These are phyloP conservation scores for Gyrodon tennesseensis DNA, from an alignment of 1,284 basidiomycete species.

Conservation along the genomic window DNA sequence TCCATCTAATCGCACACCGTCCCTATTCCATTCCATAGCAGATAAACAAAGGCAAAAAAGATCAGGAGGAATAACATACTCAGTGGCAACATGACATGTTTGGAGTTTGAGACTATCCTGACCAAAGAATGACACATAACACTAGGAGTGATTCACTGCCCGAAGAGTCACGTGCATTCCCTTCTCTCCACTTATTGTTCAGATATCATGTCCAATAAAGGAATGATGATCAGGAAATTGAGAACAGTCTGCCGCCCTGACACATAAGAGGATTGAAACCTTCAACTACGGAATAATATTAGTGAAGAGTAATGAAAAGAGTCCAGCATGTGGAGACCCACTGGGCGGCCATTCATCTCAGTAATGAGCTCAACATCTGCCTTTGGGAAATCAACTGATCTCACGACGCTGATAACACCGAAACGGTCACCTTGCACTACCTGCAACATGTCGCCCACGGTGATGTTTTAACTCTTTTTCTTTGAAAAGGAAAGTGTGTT, in stretches of 20 bases:
- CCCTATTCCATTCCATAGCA: not conserved
- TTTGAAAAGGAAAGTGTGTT: too few species aligned
- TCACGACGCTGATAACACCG: not conserved
- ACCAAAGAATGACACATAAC: slow-evolving; percentile 3
- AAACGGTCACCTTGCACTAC: too few species aligned
- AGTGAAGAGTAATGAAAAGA: not conserved
- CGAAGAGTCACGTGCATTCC: slow-evolving; percentile 1
- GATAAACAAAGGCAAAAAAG: not conserved
- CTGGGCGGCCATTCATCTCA: not conserved
- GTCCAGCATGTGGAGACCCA: not conserved
- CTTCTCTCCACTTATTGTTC: slow-evolving; percentile 12
- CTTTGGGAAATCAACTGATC: not conserved
- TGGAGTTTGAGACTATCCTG: not conserved
- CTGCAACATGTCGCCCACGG: not conserved
- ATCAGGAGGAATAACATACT: not conserved
- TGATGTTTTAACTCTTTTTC: too few species aligned
- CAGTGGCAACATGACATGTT: not conserved
- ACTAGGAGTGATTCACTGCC: not conserved
- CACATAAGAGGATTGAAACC: not conserved
- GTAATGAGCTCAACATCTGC: not conserved
- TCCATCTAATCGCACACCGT: slow-evolving; percentile 3
- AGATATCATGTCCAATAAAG: slow-evolving; percentile 5
- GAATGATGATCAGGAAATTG: not conserved
- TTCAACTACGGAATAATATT: not conserved
- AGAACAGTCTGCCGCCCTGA: too few species aligned